Percentiles rank a stretch among this genome's conserved stretches.
phyloP scores from a whole-genome alignment of 1,284 basidiomycete genomes.

The Mycosarcoma maydis region DNA sequence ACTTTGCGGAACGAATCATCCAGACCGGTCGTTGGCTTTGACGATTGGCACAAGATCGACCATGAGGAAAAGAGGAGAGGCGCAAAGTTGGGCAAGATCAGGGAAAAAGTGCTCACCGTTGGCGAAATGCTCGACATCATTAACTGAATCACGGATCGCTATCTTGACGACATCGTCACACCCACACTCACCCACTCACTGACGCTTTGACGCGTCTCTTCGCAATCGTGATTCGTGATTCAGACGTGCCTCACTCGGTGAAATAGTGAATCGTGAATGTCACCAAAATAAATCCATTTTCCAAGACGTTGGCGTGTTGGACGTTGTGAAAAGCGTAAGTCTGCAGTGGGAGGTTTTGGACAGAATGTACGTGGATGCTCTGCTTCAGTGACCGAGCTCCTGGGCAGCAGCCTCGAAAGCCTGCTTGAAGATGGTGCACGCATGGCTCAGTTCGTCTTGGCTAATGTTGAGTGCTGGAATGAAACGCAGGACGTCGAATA shows the following conservation, averaged over 20 bases:
- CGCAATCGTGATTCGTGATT: too few species aligned
- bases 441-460: constrained; percentile 52
- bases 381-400: constrained; percentile 26
- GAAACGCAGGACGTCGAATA: constrained; percentile 62
- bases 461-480: constrained; percentile 63
- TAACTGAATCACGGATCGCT: constrained; percentile 1
- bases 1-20: constrained; percentile 1
- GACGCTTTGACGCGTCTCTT: too few species aligned
- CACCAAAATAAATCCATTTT: too few species aligned
- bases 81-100: constrained; percentile 74
- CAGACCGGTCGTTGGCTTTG: constrained; percentile 72
- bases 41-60: constrained; percentile 77
- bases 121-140: constrained; percentile 44
- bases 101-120: constrained; percentile 74
- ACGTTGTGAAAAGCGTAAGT: too few species aligned
- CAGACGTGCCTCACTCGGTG: too few species aligned
- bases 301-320: too few species aligned
- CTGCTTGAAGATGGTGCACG: constrained; percentile 56
- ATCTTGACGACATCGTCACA: neutral
- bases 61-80: constrained; percentile 76
- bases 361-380: too few species aligned
- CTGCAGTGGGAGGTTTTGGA: too few species aligned
- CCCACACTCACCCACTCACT: too few species aligned
- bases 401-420: constrained; percentile 42
- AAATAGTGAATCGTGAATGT: too few species aligned